A percentile compares a stretch with the other conserved stretches of the same genome.
Evolutionary conservation across 495 filamentous ascomycete species (phyloP).

Genomic region (Aspergillus nanangensis): DNA sequence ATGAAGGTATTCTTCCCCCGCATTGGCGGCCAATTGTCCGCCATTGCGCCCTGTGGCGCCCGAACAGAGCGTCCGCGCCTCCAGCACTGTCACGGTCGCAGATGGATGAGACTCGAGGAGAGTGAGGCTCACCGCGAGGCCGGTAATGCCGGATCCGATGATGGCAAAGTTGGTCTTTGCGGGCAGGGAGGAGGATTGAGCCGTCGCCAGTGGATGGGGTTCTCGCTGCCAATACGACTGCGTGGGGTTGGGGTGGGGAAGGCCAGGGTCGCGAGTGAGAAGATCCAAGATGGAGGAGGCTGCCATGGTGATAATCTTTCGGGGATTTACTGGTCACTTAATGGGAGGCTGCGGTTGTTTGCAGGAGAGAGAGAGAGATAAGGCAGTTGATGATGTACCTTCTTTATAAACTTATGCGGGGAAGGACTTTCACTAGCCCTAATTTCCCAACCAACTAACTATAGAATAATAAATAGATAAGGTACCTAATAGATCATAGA

Average conservation of each 20-base stretch:
- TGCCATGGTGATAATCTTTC: neutral
- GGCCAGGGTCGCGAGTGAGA: conserved; percentile 27
- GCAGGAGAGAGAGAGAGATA: neutral
- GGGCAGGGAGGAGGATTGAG: conserved; percentile 43
- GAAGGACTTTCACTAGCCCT: no score
- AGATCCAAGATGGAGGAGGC: conserved; percentile 3
- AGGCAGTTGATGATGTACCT: no score
- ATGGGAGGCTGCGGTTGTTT: neutral
- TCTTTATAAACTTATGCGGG: no score
- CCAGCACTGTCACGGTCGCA: conserved; percentile 40
- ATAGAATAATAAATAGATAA: no score
- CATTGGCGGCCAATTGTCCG: conserved; percentile 32
- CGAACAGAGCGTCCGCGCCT: conserved; percentile 75
- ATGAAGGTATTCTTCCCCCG: conserved; percentile 27
- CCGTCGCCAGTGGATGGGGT: conserved; percentile 50
- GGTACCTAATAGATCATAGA: no score
- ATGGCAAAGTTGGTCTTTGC: conserved; percentile 51
- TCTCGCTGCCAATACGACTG: conserved; percentile 68
- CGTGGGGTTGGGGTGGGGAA: conserved; percentile 56
- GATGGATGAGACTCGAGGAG: conserved; percentile 36
- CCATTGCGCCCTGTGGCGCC: conserved; percentile 69
- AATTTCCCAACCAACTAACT: no score
- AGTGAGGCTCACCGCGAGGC: conserved; percentile 55
- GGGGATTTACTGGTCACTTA: no score
- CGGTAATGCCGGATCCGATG: conserved; percentile 69